Evolutionary conservation across 2,329 filamentous ascomycete genomes (phyloP), one percentile per base, ranked within the genome.

Genomic region (Fusarium buharicum): DNA sequence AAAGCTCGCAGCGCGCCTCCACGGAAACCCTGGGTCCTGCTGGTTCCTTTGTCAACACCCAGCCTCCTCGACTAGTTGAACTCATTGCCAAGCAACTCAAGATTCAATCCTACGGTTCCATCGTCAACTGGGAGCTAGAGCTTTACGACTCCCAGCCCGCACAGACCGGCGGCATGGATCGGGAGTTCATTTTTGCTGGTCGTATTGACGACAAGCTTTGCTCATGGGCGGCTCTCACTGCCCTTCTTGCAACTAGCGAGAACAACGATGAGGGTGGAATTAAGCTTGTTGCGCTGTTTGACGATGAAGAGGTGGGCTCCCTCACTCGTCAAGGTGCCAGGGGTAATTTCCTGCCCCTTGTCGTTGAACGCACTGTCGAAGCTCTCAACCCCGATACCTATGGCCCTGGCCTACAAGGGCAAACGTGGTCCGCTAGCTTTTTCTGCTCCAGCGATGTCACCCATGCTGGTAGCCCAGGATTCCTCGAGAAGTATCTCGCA

Each of bases 171-270:
- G 95, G 95, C 12, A 77, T 99, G 54, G 91, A 96, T 70, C 92
- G 90, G 74, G 94, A 98, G 70, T 90, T 99, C 75, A 96, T 99
- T 77, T 97, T 94, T 65, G 94, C 92, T 9, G 93, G 94, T 55
- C 90, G 95, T 50, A 95, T 98, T 67, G 95, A 99, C 74, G 95
- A 99, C 79, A 98, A 97, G 81, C 88, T 99, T 41, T 98, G 95
- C 82, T 96, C 91, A 28, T 98, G 92, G 88, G 87, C 93, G 8
- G 94, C 95, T 8, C 83, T 97, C 48, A 88, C 93, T 75, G 93
- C 87, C 4, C 87, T 99, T 0, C 82, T 97, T 24, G 87, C 89
- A 45, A 86, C 89, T 16, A 80, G 85, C 12, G 78, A 82, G 34
- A 81, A 76, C 66, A 79, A 84, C 1, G 74, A 80, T 10, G 84